Percentiles rank a stretch among this genome's conserved stretches.
Evolutionary conservation across 371 early-diverging fungal species (phyloP).

Genomic region (Mucor velutinosus): DNA sequence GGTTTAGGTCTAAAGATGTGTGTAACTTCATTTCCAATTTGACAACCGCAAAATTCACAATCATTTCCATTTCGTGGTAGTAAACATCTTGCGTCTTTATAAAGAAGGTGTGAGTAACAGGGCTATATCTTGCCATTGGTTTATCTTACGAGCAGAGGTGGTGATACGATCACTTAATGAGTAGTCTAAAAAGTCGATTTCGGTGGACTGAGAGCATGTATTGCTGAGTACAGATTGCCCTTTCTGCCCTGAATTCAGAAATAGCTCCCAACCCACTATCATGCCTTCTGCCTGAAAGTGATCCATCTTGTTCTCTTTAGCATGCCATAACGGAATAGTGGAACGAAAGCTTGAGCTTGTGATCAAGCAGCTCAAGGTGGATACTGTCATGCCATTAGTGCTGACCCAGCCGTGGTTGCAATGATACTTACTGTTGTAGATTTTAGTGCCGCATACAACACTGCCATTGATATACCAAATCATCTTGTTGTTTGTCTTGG

Average conservation of each 20-base stretch:
- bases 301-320: constrained; percentile 18
- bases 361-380: constrained; percentile 28
- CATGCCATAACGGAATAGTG: constrained; percentile 22
- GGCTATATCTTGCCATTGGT: neutral
- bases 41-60: constrained; percentile 38
- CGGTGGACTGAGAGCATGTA: neutral
- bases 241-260: constrained; percentile 7
- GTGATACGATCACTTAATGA: constrained; percentile 24
- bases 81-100: constrained; percentile 16
- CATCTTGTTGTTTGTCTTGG: constrained; percentile 9
- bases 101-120: neutral
- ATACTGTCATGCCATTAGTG: constrained; percentile 20
- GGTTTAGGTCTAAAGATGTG: constrained; percentile 30
- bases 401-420: neutral
- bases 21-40: constrained; percentile 22
- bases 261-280: constrained; percentile 37
- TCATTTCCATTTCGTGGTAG: constrained; percentile 8
- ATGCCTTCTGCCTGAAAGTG: constrained; percentile 37
- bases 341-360: constrained; percentile 29
- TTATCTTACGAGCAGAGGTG: constrained; percentile 19
- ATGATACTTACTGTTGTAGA: constrained; percentile 34
- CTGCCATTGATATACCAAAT: constrained; percentile 53
- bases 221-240: constrained; percentile 13
- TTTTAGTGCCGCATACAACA: constrained; percentile 33
- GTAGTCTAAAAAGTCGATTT: constrained; percentile 14